Evolutionary conservation across 2,329 filamentous ascomycete species (phyloP).

Genomic region (Mollisia scopiformis): DNA sequence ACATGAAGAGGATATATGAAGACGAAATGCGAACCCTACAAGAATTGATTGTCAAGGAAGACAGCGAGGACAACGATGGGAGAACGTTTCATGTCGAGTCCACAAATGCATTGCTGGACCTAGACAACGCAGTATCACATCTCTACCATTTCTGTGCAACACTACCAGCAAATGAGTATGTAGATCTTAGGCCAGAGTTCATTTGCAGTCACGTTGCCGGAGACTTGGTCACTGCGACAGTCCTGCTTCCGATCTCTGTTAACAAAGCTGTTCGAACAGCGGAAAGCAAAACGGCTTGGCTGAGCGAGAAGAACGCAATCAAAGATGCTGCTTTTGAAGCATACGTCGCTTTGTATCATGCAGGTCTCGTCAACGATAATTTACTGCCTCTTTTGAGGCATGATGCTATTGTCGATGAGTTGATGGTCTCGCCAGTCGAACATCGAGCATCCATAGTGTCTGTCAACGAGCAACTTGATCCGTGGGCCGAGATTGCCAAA

Average conservation of each 20-base stretch:
- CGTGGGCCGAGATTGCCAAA: conserved; percentile 41
- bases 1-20: conserved; percentile 60
- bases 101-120: conserved; percentile 67
- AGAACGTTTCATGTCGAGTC: conserved; percentile 44
- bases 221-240: conserved; percentile 54
- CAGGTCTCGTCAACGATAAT: conserved; percentile 76
- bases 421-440: conserved; percentile 58
- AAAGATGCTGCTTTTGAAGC: conserved; percentile 80
- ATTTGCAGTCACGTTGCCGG: conserved; percentile 46
- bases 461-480: conserved; percentile 38
- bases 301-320: conserved; percentile 61
- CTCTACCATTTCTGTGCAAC: conserved; percentile 80
- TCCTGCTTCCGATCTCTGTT: conserved; percentile 73
- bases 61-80: conserved; percentile 37
- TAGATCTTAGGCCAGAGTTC: conserved; percentile 71
- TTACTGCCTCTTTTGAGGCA: conserved; percentile 62
- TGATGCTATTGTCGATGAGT: conserved; percentile 41
- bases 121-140: conserved; percentile 75
- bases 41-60: conserved; percentile 26
- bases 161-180: conserved; percentile 56
- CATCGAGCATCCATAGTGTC: conserved; percentile 41
- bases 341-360: conserved; percentile 69
- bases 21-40: conserved; percentile 35
- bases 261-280: conserved; percentile 61
- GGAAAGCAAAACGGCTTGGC: conserved; percentile 61